Evolutionary conservation across 805 yeast genomes (phyloP).

Genomic region (fission yeast (Schizosaccharomyces pombe)): DNA sequence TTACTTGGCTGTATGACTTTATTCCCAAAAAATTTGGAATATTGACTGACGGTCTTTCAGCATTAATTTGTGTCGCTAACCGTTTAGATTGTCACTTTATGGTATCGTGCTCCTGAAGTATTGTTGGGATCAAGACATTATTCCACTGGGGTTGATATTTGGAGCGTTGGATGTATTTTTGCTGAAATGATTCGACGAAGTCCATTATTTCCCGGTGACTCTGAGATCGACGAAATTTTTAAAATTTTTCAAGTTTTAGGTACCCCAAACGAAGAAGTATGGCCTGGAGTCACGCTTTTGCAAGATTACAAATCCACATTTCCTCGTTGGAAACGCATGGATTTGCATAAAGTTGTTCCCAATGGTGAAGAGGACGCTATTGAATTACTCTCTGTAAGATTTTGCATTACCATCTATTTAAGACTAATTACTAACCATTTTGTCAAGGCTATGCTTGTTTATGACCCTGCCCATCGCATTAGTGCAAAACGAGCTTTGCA

Average conservation of each 20-base stretch:
- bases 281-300: slow-evolving; percentile 83
- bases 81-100: slow-evolving; percentile 43
- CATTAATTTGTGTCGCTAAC: background rate
- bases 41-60: background rate
- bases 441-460: slow-evolving; percentile 37
- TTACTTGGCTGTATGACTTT: too few species aligned
- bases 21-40: background rate
- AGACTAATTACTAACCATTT: background rate
- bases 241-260: slow-evolving; percentile 80
- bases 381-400: slow-evolving; percentile 35
- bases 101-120: slow-evolving; percentile 96
- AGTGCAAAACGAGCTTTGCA: slow-evolving; percentile 79
- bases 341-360: slow-evolving; percentile 47
- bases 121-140: slow-evolving; percentile 89
- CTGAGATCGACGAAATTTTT: slow-evolving; percentile 91
- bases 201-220: slow-evolving; percentile 90
- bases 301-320: slow-evolving; percentile 87
- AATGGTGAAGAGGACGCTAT: slow-evolving; percentile 57
- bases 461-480: slow-evolving; percentile 82
- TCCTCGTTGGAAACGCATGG: slow-evolving; percentile 69
- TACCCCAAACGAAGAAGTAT: slow-evolving; percentile 72
- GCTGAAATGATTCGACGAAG: slow-evolving; percentile 94
- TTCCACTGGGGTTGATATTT: slow-evolving; percentile 94
- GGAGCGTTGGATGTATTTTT: slow-evolving; percentile 94
- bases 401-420: background rate